These are phyloP conservation scores for Platanthera zijinensis DNA, from an alignment of 106 monocot species.

Conservation along the genomic window DNA sequence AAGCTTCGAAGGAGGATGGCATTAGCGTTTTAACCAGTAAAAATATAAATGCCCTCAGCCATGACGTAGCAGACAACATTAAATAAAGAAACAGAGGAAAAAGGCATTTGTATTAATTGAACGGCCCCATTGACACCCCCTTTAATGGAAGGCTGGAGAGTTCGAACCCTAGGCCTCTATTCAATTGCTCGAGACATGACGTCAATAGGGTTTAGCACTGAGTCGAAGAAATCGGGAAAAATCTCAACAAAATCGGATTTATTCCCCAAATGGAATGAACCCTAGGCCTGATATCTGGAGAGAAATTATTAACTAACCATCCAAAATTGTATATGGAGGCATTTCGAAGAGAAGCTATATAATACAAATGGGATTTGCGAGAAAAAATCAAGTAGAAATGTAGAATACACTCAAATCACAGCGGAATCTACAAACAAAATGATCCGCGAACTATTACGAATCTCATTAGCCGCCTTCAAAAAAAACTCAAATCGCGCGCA, in stretches of 20 bases:
- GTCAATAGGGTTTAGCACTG: not conserved
- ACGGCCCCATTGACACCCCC: conserved; percentile 1
- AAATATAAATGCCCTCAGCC: not conserved
- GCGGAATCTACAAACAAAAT: not conserved
- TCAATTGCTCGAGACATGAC: not conserved
- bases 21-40: not conserved
- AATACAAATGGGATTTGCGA: not conserved
- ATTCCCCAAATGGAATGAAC: conserved; percentile 1
- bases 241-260: not conserved
- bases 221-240: not conserved
- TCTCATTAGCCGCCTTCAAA: not conserved
- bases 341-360: not conserved
- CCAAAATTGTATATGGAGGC: not conserved
- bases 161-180: not conserved
- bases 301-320: not conserved
- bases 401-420: too few species aligned
- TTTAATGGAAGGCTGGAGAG: not conserved
- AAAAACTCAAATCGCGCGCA: not conserved
- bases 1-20: not conserved
- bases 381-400: not conserved
- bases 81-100: not conserved
- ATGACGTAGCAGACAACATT: not conserved
- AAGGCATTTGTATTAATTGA: not conserved
- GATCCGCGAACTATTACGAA: too few species aligned
- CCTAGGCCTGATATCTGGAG: not conserved